Evolutionary conservation across 768 basidiomycete genomes (phyloP).

Genomic region (Chiua virens): DNA sequence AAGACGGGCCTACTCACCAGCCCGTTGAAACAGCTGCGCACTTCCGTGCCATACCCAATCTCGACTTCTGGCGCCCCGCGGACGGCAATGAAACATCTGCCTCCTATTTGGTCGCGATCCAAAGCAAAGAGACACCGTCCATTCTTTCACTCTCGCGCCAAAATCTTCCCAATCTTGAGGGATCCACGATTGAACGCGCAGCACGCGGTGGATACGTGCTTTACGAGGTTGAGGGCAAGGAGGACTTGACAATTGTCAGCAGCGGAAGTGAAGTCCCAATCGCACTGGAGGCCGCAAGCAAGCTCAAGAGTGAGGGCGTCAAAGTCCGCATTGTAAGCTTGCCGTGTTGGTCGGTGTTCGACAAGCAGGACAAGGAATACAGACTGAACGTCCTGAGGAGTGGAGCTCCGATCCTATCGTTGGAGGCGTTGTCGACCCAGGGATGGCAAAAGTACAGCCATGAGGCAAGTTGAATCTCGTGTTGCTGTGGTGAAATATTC

Average conservation of each 20-base stretch:
- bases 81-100: constrained; percentile 98
- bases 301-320: constrained; percentile 74
- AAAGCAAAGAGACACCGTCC: constrained; percentile 76
- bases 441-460: constrained; percentile 93
- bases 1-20: constrained; percentile 96
- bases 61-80: constrained; percentile 90
- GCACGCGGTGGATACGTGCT: constrained; percentile 86
- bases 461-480: constrained; percentile 46
- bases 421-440: constrained; percentile 80
- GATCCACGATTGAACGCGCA: constrained; percentile 83
- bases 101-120: constrained; percentile 78
- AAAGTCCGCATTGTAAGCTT: constrained; percentile 83
- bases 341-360: constrained; percentile 89
- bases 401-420: constrained; percentile 85
- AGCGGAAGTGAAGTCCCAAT: constrained; percentile 89
- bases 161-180: constrained; percentile 91
- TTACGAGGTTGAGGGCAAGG: constrained; percentile 66
- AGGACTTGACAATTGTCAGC: constrained; percentile 88
- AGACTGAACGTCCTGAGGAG: constrained; percentile 81
- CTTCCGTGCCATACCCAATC: constrained; percentile 87
- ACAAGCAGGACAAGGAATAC: constrained; percentile 79
- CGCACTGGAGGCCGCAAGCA: constrained; percentile 81
- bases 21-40: constrained; percentile 87
- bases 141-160: constrained; percentile 82
- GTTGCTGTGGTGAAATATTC: neutral